Base-by-base conservation (phyloP, 2,329 filamentous ascomycete species). In the Whalleya microplaca region DNA sequence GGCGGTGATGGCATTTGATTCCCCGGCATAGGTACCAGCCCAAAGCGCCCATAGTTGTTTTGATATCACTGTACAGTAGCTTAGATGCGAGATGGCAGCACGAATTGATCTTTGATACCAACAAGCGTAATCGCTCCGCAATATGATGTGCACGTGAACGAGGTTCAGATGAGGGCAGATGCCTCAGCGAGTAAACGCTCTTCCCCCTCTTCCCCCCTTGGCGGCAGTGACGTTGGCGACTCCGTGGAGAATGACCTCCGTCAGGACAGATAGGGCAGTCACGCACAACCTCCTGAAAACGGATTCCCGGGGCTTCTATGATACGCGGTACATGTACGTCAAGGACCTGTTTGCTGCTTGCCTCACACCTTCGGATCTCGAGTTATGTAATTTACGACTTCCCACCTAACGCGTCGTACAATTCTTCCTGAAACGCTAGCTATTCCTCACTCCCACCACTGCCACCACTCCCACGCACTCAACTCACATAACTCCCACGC, bases 1-100 rank as follows among this genome's bases (percentile, higher is more conserved):
- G 32, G 41, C 43, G 50, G 47, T 58, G 53, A 46, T 29, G 61
- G 62, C 56, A 58, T 41, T 51, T 45, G 1, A n/a, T 49, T 32
- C 48, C n/a, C 29, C 44, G 45, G 16, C 20, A 48, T 20, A 40
- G 50, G 41, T 46, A 48, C 45, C 3, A 8, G 32, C 32, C 32
- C 32, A 16, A 12, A 16, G 7, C 7, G 14, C 10, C 32, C 14
- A 37, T 37, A 37, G 32, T 12, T 16, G 10, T 37, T 37, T 37
- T 37, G 10, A 37, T 16, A 37, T 37, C 32, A 37, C 32, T 37
- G 32, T 37, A 37, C 10, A 3, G 14, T 37, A 37, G 32, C 32
- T 37, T 37, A 37, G 10, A 12, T 12, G 10, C 14, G 32, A 16
- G 9, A 37, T 37, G 32, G 32, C 32, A 14, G 32, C 10, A 12